A percentile compares a stretch with the other conserved stretches of the same genome.
These are phyloP conservation scores for Microcos paniculata DNA, from an alignment of 345 rosid genomes.

Conservation along the genomic window DNA sequence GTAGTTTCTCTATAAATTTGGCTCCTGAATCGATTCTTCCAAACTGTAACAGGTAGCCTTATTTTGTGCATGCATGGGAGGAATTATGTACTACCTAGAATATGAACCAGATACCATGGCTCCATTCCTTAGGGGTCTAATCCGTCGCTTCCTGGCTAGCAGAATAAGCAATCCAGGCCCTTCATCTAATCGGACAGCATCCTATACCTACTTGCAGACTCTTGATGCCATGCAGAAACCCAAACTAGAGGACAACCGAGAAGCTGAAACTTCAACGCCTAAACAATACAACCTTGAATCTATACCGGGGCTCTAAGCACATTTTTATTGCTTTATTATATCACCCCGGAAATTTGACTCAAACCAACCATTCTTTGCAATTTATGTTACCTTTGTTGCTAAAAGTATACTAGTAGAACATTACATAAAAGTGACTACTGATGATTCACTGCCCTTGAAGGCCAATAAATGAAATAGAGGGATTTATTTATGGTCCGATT, in stretches of 20 bases:
- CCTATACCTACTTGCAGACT: slow-evolving; percentile 67
- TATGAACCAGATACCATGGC: slow-evolving; percentile 97
- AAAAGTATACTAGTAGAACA: slow-evolving; percentile 7
- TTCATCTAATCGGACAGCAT: slow-evolving; percentile 50
- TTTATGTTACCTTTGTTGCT: neutral
- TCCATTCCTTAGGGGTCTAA: slow-evolving; percentile 84
- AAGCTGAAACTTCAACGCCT: slow-evolving; percentile 43
- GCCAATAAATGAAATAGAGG: slow-evolving; percentile 2
- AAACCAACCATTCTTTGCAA: slow-evolving; percentile 27
- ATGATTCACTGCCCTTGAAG: neutral
- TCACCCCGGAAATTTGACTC: slow-evolving; percentile 3
- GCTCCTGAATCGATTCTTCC: slow-evolving; percentile 2
- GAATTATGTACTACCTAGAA: slow-evolving; percentile 94
- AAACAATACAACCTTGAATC: slow-evolving; percentile 89
- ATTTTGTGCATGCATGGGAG: slow-evolving; percentile 98
- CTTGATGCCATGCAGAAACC: slow-evolving; percentile 66
- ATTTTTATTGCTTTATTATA: slow-evolving; percentile 12
- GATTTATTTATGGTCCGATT: slow-evolving; percentile 1
- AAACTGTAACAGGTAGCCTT: slow-evolving; percentile 68
- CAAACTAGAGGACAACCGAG: slow-evolving; percentile 48
- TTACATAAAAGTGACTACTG: neutral
- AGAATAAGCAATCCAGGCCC: slow-evolving; percentile 79
- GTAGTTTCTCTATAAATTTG: neutral
- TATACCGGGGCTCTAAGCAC: slow-evolving; percentile 75
- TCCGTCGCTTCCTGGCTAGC: slow-evolving; percentile 94